Evolutionary conservation across 2,329 filamentous ascomycete species (phyloP), one percentile per base, ranked within the genome.

Genomic region (Macrophomina pseudophaseolina): DNA sequence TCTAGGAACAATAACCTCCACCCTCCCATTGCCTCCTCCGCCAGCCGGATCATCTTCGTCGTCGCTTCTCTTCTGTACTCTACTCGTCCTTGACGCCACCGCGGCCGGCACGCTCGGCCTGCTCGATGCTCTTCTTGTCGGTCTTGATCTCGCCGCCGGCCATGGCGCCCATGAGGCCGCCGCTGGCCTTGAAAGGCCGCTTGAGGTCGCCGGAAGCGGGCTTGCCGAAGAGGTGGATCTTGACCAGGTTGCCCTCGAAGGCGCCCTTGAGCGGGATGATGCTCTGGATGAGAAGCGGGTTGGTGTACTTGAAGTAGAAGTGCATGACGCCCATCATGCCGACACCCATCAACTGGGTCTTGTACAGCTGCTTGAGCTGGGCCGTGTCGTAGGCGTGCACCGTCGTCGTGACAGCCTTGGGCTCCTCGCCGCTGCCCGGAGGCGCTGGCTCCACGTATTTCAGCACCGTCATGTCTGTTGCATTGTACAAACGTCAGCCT

Each of bases 271-370:
- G 86, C 40, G 95, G 95, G 78, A 99, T 95, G 84, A 99, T 97
- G 80, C 91, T 96, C 88, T 99, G 95, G 84, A 99, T 97, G 76
- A 97, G 85, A 62, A 99, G 91, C 49, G 95, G 95, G 89, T 98
- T 99, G 84, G 94, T 98, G 90, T 98, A 99, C 81, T 97, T 94
- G 87, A 99, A 91, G 89, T 98, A 99, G 69, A 99, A 72, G 84
- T 99, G 95, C 94, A 99, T 98, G 77, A 97, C 92, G 69, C 82
- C 89, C 94, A 99, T 98, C 94, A 99, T 99, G 80, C 87, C 94
- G 67, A 99, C 86, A 68, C 95, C 95, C 92, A 97, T 98, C 75
- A 96, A 83, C 84, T 98, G 94, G 71, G 90, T 87, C 81, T 95
- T 95, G 87, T 94, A 92, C 71, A 93, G 86, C 71, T 87, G 85